Evolutionary conservation across 1,139 yeast species (phyloP), one percentile per base, ranked within the genome.

Genomic region (Diutina catenulata): DNA sequence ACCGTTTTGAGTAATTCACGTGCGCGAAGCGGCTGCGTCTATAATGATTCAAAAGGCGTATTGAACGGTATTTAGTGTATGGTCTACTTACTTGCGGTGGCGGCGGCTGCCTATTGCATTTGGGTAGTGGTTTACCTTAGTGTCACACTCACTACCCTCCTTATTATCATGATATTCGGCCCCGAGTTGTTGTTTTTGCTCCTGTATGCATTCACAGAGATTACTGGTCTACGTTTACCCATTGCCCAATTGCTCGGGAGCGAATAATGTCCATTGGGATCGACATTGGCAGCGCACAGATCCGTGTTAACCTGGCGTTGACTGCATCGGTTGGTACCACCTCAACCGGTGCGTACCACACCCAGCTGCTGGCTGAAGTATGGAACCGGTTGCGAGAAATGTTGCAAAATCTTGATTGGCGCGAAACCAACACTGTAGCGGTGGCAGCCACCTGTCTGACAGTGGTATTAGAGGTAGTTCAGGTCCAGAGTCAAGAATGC

Each of bases 211-310:
- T 20, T 9, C 24, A 14, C 6, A 4, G 7, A n/a, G n/a, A n/a
- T 31, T 7, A 31, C 35, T n/a, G 35, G 35, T 8, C 24, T 19
- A 10, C 25, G 18, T 21, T 16, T 20, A n/a, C 29, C 29, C 20
- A 27, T 27, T 15, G 9, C 14, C 8, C n/a, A 26, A 20, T 31
- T 31, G 35, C 35, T 31, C 25, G 18, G 15, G 11, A 14, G 22
- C 23, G 33, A 29, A 29, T 13, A 15, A 31, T 31, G 35, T 25
- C 21, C 25, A 31, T 31, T 20, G 35, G 35, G n/a, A 13, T 31
- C 6, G 35, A 31, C 22, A 31, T 31, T 31, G 35, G 35, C 25
- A 31, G 25, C 25, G 25, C 21, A 26, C 13, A 18, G 16, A 10
- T 31, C 10, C 35, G 35, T 16, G 14, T 31, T n/a, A 31, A 31